phyloP scores from a whole-genome alignment of 441 rosid species.

The Manihot esculenta region DNA sequence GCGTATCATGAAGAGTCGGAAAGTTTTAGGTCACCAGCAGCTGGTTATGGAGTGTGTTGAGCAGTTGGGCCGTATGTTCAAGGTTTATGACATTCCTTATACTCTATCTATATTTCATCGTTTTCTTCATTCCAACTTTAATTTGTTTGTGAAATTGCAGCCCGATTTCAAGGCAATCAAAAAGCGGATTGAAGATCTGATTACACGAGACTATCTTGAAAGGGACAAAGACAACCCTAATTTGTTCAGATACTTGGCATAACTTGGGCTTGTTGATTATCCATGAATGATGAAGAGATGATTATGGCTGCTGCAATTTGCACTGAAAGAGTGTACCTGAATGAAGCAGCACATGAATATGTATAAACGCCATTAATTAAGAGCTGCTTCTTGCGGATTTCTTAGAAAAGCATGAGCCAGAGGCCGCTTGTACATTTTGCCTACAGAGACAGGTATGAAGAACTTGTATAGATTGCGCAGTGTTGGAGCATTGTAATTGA shows the following conservation, averaged over 20 bases:
- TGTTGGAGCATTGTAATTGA: conserved; percentile 27
- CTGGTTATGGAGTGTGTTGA: conserved; percentile 91
- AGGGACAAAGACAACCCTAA: conserved; percentile 77
- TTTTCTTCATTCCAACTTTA: background rate
- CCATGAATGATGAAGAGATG: conserved; percentile 10
- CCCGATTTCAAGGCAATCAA: conserved; percentile 96
- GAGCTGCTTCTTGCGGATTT: conserved; percentile 19
- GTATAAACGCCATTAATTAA: conserved; percentile 21
- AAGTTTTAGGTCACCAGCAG: conserved; percentile 89
- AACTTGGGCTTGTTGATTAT: conserved; percentile 22
- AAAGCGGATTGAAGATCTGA: conserved; percentile 90
- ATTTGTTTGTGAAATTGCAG: conserved; percentile 38
- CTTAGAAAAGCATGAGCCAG: conserved; percentile 23
- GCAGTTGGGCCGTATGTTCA: conserved; percentile 94
- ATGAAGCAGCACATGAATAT: conserved; percentile 23
- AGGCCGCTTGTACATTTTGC: conserved; percentile 35
- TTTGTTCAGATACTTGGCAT: conserved; percentile 78
- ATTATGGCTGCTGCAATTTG: conserved; percentile 23
- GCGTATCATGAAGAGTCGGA: conserved; percentile 94
- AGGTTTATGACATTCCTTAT: conserved; percentile 41
- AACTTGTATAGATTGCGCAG: conserved; percentile 20
- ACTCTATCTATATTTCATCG: background rate
- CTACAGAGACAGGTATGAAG: conserved; percentile 35
- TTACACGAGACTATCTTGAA: conserved; percentile 82
- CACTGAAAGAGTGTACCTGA: conserved; percentile 9